phyloP scores from a whole-genome alignment of 2,329 filamentous ascomycete species.

The Albifimbria verrucaria region DNA sequence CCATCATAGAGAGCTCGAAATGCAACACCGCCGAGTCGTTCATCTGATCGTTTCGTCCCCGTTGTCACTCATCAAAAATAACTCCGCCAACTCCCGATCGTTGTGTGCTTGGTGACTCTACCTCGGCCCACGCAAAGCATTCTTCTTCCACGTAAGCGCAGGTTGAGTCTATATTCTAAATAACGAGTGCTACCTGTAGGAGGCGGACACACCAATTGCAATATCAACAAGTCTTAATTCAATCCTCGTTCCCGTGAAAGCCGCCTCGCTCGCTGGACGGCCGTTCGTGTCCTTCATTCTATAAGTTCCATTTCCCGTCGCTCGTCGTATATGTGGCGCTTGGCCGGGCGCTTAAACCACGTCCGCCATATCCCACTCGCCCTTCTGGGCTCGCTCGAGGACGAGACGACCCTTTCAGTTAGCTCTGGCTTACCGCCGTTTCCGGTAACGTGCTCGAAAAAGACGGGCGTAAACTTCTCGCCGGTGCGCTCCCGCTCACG shows the following conservation, averaged over 20 bases:
- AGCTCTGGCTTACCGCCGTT: conserved; percentile 55
- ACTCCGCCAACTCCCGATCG: background rate
- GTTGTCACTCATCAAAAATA: background rate
- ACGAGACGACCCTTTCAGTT: conserved; percentile 51
- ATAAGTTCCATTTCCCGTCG: no score
- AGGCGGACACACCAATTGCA: background rate
- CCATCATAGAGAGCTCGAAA: background rate
- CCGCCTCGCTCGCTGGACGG: background rate
- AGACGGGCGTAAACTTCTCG: conserved; percentile 77
- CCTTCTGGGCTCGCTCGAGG: conserved; percentile 49
- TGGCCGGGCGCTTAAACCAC: conserved; percentile 27
- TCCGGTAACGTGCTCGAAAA: conserved; percentile 66
- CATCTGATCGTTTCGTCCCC: no score
- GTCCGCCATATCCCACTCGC: conserved; percentile 48
- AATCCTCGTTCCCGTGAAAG: background rate
- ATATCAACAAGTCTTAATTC: background rate
- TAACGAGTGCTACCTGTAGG: background rate
- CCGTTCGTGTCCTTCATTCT: no score
- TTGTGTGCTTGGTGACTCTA: background rate
- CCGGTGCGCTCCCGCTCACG: conserved; percentile 70
- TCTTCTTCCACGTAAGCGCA: background rate
- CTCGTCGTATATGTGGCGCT: no score
- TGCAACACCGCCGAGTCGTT: background rate
- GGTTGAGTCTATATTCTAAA: background rate
- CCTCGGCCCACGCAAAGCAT: background rate